These are phyloP conservation scores for Arthromyces matolae DNA, from an alignment of 768 basidiomycete genomes.

Conservation along the genomic window DNA sequence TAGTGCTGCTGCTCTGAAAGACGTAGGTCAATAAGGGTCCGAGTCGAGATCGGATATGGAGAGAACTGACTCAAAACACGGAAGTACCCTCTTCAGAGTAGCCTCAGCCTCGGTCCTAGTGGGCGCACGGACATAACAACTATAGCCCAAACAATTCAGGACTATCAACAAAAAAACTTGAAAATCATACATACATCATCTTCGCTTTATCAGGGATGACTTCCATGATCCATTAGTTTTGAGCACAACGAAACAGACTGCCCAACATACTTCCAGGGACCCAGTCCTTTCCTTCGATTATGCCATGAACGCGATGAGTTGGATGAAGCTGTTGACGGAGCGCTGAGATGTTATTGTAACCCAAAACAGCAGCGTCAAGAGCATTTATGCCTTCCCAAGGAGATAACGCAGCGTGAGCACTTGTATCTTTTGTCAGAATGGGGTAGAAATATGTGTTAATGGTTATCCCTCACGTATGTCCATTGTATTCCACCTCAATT, in stretches of 20 bases:
- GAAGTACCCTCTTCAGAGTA: constrained; percentile 54
- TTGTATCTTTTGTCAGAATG: constrained; percentile 21
- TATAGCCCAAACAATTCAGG: constrained; percentile 23
- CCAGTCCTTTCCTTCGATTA: constrained; percentile 75
- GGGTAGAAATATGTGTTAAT: neutral
- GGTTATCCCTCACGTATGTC: constrained; percentile 64
- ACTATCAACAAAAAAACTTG: neutral
- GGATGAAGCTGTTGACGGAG: constrained; percentile 81
- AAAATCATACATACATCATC: constrained; percentile 46
- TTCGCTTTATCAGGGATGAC: constrained; percentile 83
- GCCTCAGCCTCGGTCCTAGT: constrained; percentile 56
- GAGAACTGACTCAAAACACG: constrained; percentile 42
- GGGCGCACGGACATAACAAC: constrained; percentile 74
- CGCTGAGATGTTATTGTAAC: constrained; percentile 75
- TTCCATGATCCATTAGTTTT: constrained; percentile 22
- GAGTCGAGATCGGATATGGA: neutral
- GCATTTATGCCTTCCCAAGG: constrained; percentile 87
- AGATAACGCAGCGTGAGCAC: constrained; percentile 73
- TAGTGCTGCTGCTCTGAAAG: constrained; percentile 18
- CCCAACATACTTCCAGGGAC: constrained; percentile 57
- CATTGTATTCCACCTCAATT: constrained; percentile 60
- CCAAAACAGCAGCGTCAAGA: constrained; percentile 82
- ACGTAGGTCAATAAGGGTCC: neutral
- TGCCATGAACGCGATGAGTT: constrained; percentile 74
- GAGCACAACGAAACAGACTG: neutral